phyloP scores from a whole-genome alignment of 306 rosid species.

The Cicer chorassanicum region DNA sequence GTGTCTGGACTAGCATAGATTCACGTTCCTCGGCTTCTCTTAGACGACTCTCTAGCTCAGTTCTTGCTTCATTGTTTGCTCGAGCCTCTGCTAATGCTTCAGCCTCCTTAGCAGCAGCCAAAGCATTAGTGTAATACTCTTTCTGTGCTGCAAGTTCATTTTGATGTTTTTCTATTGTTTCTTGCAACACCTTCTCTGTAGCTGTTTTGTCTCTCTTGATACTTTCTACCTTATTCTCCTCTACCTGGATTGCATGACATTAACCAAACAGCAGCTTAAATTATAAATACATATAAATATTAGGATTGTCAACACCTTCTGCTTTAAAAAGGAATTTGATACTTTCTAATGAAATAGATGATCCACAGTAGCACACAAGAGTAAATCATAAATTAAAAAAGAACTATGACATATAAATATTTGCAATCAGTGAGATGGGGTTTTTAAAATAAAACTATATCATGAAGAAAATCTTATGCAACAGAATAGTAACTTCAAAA shows the following conservation, averaged over 20 bases:
- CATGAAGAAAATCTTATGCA: slow-evolving; percentile 10
- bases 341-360: slow-evolving; percentile 1
- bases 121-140: slow-evolving; percentile 86
- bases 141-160: slow-evolving; percentile 82
- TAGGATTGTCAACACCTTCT: slow-evolving; percentile 30
- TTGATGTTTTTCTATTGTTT: slow-evolving; percentile 92
- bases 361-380: slow-evolving; percentile 18
- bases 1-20: slow-evolving; percentile 92
- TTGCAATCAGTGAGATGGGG: slow-evolving; percentile 24
- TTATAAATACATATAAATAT: slow-evolving; percentile 38
- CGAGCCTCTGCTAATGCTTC: slow-evolving; percentile 95
- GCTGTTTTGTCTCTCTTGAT: slow-evolving; percentile 92
- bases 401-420: slow-evolving; percentile 20
- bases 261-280: slow-evolving; percentile 33
- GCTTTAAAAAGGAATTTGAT: slow-evolving; percentile 28
- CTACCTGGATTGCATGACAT: slow-evolving; percentile 67
- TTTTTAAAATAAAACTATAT: slow-evolving; percentile 17
- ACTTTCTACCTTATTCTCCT: slow-evolving; percentile 97
- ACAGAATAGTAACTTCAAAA: neutral
- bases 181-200: slow-evolving; percentile 93
- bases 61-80: slow-evolving; percentile 89
- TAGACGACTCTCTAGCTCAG: slow-evolving; percentile 84
- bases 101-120: slow-evolving; percentile 95
- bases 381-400: slow-evolving; percentile 25
- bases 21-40: slow-evolving; percentile 94